Evolutionary conservation across 306 rosid genomes (phyloP), one percentile per base, ranked within the genome.

Genomic region (Nissolia schottii): DNA sequence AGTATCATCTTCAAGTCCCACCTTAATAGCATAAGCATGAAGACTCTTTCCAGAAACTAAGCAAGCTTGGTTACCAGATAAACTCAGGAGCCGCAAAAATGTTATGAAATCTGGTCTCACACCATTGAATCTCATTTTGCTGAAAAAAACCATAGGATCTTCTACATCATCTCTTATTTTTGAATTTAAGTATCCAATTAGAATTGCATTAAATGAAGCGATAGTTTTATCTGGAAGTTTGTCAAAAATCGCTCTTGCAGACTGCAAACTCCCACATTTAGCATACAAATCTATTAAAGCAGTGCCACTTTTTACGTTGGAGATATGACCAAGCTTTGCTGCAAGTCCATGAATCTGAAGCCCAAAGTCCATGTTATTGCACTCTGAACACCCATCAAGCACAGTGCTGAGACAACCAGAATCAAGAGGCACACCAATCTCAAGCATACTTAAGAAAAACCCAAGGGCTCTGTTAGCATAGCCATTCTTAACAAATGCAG

Each of bases 371-470:
- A 81, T 50, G 77, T 76, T 70, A 65, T 71, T 79, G 63, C 83
- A 84, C 67, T 79, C 86, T 69, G 86, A 86, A 37, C 83, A 86
- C 69, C 81, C 83, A 72, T 86, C 72, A 31, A 81, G 72, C 37
- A 78, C 61, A 34, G 49, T 59, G 45, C 79, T 76, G 27, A 83
- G 54, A 69, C 77, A 73, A 40, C 65, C 77, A 72, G 86, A 75
- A 67, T 86, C 86, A 78, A 67, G 75, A 37, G 61, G 23, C 29
- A 73, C 16, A 35, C 73, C 85, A 61, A 6, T 62, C 59, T 70
- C 74, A 65, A 81, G 83, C 71, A 81, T 70, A 61, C 70, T 62
- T 56, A 56, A 7, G 81, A 86, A 76, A 65, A 73, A 31, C 12
- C 55, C 37, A 23, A 81, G 38, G 34, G 83, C 80, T 74, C 38